Conservation (phyloP, 1,284 basidiomycete genomes). For the Trametes hirsuta region DNA sequence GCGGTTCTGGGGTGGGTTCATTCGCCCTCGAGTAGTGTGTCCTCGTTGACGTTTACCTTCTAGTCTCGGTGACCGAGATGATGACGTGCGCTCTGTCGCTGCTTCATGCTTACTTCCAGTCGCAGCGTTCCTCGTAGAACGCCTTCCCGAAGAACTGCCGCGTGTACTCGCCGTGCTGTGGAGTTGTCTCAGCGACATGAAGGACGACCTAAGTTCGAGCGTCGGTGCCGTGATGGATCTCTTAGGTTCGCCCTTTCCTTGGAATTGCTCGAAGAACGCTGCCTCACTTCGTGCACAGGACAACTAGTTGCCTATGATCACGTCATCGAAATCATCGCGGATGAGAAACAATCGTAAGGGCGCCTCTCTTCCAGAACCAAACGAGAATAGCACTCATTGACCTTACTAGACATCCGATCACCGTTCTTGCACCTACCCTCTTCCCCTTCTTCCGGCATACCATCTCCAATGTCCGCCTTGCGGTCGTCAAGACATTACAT, state of each 20-base stretch:
- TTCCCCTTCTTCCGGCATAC: constrained; percentile 99
- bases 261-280: constrained; percentile 18
- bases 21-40: neutral
- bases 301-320: constrained; percentile 81
- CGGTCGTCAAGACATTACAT: constrained; percentile 89
- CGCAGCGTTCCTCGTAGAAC: constrained; percentile 76
- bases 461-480: constrained; percentile 90
- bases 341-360: constrained; percentile 68
- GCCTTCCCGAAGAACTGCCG: constrained; percentile 75
- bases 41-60: neutral
- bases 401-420: constrained; percentile 66
- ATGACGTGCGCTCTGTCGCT: constrained; percentile 96
- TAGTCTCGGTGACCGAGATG: constrained; percentile 89
- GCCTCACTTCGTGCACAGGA: constrained; percentile 46
- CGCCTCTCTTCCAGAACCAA: neutral
- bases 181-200: constrained; percentile 91
- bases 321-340: constrained; percentile 79
- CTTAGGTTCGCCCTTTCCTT: constrained; percentile 56
- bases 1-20: constrained; percentile 81
- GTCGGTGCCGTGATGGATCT: constrained; percentile 98
- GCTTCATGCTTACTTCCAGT: constrained; percentile 92
- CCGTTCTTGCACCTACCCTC: constrained; percentile 82
- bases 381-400: constrained; percentile 8
- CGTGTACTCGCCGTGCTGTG: constrained; percentile 86
- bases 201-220: constrained; percentile 96